These are phyloP conservation scores for Sarocladium kiliense DNA, from an alignment of 2,329 filamentous ascomycete genomes.

Conservation along the genomic window DNA sequence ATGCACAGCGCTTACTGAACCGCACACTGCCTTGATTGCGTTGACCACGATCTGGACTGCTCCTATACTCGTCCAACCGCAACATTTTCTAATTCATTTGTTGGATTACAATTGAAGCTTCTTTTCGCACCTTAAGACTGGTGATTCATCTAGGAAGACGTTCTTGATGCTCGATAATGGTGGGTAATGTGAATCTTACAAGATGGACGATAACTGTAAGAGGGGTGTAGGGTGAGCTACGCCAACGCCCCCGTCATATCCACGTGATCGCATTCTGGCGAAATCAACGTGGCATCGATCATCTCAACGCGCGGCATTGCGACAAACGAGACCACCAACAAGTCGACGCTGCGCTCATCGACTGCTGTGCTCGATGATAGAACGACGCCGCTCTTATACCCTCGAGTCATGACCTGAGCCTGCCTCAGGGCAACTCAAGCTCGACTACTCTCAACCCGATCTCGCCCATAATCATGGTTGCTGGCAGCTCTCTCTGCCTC, in stretches of 20 bases:
- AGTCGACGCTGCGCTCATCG: not conserved
- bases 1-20: no score
- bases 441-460: not conserved
- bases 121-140: no score
- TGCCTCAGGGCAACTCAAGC: not conserved
- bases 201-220: not conserved
- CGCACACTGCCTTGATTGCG: no score
- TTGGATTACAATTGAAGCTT: no score
- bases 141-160: no score
- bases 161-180: no score
- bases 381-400: not conserved
- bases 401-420: not conserved
- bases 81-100: no score
- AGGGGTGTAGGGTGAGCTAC: not conserved
- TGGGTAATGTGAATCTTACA: no score
- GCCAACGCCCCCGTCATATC: no score
- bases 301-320: not conserved
- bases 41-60: no score
- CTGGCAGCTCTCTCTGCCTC: slow-evolving; percentile 9
- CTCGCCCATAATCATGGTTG: slow-evolving; percentile 9
- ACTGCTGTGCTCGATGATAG: not conserved
- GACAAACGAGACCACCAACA: not conserved
- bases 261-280: not conserved
- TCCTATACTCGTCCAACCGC: no score
- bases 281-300: not conserved